phyloP scores from a whole-genome alignment of 129 eudicot species.

The Scalesia atractyloides region DNA sequence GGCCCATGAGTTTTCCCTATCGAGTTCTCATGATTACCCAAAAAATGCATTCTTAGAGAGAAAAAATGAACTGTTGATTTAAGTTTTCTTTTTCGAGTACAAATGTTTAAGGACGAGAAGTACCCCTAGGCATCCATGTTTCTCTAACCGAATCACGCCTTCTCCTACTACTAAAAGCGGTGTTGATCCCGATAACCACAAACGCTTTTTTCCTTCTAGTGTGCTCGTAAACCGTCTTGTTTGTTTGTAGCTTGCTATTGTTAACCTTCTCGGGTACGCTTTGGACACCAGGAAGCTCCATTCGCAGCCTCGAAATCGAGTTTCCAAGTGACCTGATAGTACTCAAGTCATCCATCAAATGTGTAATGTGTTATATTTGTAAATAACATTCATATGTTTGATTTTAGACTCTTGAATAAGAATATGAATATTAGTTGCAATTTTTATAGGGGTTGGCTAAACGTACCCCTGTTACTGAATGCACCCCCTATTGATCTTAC shows the following conservation, averaged over 20 bases:
- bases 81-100: neutral
- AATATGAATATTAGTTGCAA: neutral
- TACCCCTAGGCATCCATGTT: conserved; percentile 78
- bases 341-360: conserved; percentile 21
- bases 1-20: too few species aligned
- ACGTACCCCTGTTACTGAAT: too few species aligned
- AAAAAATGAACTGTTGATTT: neutral
- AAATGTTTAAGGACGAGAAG: neutral
- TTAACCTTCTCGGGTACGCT: conserved; percentile 28
- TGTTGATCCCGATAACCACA: conserved; percentile 72
- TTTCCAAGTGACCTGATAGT: conserved; percentile 49
- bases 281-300: conserved; percentile 49
- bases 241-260: conserved; percentile 22
- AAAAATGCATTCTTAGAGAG: conserved; percentile 10
- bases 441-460: neutral
- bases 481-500: too few species aligned
- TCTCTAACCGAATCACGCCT: conserved; percentile 75
- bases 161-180: conserved; percentile 77
- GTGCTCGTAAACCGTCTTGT: conserved; percentile 23
- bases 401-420: neutral
- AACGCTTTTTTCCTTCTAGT: conserved; percentile 46
- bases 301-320: conserved; percentile 45
- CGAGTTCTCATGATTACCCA: neutral
- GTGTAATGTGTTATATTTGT: neutral
- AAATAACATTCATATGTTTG: conserved; percentile 3